Evolutionary conservation across 306 rosid genomes (phyloP), one percentile per base, ranked within the genome.

Genomic region (Cicer chorassanicum): DNA sequence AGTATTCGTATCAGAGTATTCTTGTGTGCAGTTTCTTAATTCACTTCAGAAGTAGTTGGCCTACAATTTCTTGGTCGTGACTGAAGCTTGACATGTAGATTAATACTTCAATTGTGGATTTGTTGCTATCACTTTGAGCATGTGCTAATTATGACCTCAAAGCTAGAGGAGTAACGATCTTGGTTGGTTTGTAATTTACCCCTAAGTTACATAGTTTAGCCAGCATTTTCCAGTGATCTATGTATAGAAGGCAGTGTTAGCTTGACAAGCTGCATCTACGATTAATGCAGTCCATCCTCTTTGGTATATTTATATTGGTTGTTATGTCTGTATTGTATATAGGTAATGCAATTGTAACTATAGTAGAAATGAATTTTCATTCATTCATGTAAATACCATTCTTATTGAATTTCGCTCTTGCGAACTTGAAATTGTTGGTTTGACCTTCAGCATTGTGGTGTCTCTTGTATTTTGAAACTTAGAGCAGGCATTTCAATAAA

Each of bases 11-110:
- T 85, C 89, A 0, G 96, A 89, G 50, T 84, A 84, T 82, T 79
- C 96, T 21, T 90, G 95, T 44, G 99, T 84, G 10, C 93, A 87
- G 59, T 94, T 91, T 80, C 93, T 94, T 50, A 81, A 46, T 46
- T 88, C 73, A 76, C 82, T 36, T 61, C 86, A 87, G 81, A 78
- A 84, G 56, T 85, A 70, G 72, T 50, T 41, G 60, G 43, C 60
- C 79, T 49, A 50, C 72, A 15, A 64, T 15, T 66, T 74, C 69
- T 45, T 65, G 45, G 73, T 82, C 53, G 24, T 57, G 42, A n/a
- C 40, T 1, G 55, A 50, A 51, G 73, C 76, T 41, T 72, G 53
- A 44, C 80, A 57, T 62, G 34, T 63, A 70, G 81, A 38, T 70
- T 75, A 63, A 16, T 55, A 44, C 46, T 50, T 75, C 63, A 43